Base-by-base conservation (phyloP, 2,329 filamentous ascomycete genomes). In the Beauveria sp. region DNA sequence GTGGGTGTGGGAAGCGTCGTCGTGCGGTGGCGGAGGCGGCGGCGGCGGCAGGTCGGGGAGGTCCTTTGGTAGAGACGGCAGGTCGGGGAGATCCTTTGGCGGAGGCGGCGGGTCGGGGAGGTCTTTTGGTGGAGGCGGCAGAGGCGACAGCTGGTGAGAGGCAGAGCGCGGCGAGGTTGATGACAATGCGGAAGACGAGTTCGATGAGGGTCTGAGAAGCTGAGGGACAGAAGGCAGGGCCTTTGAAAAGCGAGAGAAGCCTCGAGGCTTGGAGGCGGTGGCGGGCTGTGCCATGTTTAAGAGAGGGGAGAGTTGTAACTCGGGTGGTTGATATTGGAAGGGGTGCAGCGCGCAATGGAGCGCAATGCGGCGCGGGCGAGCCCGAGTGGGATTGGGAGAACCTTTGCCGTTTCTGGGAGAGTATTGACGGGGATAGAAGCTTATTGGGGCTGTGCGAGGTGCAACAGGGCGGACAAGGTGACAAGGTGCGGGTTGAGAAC, bases 171-270 rank as follows among this genome's bases (percentile, higher is more conserved):
- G 34, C 53, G 58, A 64, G 66, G 58, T 65, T 65, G 54, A 16
- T 14, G 16, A 26, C 43, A 28, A 40, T 12, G 16, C 47, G 16
- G 54, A 45, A 12, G 57, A 38, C 10, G 16, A 52, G 16, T 38
- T 24, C 14, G 47, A n/a, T 4, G 26, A 53, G 26, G 34, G 34
- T 34, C 26, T 52, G 24, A 34, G 47, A 22, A 59, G 34, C 9
- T 51, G 47, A 58, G 82, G 80, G 68, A 80, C 79, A 60, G 76
- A 74, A 40, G 82, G 82, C 65, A 85, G 73, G 40, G 81, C 81
- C 73, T 85, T 85, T 69, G 82, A 84, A 72, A 82, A 83, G 70
- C 81, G 81, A 66, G 82, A 84, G 60, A 75, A 73, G 67, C 79
- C 79, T 68, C 70, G 73, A 18, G 72, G 70, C 47, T 71, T 70